Conservation (phyloP, 805 yeast genomes). For the Myxozyma kluyveri region DNA sequence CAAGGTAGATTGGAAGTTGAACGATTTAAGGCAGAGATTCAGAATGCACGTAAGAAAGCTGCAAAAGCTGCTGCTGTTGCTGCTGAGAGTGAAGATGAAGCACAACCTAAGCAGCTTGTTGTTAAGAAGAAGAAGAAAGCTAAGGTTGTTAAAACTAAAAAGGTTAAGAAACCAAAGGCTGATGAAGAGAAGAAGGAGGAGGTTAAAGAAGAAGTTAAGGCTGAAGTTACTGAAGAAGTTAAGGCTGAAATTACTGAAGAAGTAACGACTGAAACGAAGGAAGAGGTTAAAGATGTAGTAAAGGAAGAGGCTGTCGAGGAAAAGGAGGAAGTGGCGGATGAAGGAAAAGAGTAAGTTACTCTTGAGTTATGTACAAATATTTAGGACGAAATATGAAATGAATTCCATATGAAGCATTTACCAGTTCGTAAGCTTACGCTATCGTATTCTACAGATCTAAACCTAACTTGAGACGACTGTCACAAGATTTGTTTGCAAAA, state of each 20-base stretch:
- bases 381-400: too few relatives aligned
- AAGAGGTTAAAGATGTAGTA: background rate
- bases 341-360: background rate
- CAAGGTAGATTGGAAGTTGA: constrained; percentile 24
- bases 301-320: background rate
- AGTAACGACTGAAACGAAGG: background rate
- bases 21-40: constrained; percentile 23
- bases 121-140: constrained; percentile 28
- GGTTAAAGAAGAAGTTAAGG: background rate
- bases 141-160: constrained; percentile 16
- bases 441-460: background rate
- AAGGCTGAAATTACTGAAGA: constrained; percentile 1
- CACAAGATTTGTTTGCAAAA: too few relatives aligned
- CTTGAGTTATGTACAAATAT: too few relatives aligned
- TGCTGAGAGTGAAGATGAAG: constrained; percentile 1
- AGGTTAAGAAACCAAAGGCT: constrained; percentile 15
- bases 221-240: background rate
- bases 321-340: background rate
- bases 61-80: constrained; percentile 23
- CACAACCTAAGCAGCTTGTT: background rate
- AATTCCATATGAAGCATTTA: background rate
- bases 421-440: background rate
- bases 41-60: constrained; percentile 21
- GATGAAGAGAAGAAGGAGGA: constrained; percentile 12
- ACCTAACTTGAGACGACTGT: too few relatives aligned